Evolutionary conservation across 345 rosid genomes (phyloP).

Genomic region (Adansonia digitata): DNA sequence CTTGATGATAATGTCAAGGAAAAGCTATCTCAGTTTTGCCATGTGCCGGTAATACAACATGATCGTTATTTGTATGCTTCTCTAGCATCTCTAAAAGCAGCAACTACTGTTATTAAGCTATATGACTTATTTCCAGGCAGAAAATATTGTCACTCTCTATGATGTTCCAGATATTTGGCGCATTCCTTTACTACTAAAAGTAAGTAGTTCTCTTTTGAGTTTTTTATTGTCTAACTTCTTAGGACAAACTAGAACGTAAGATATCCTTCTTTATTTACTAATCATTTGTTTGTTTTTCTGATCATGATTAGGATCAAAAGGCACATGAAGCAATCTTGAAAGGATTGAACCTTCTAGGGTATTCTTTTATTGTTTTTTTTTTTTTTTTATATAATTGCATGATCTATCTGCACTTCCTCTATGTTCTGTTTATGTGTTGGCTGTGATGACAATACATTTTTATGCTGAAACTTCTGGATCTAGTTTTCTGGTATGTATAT

Average conservation of each 20-base stretch:
- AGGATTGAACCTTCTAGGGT: conserved; percentile 67
- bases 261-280: not conserved
- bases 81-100: not conserved
- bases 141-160: conserved; percentile 67
- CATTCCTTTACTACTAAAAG: conserved; percentile 77
- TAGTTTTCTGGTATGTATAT: conserved; percentile 3
- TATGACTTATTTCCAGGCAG: conserved; percentile 44
- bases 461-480: conserved; percentile 10
- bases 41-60: not conserved
- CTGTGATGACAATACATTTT: not conserved
- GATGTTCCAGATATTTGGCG: conserved; percentile 98
- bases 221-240: not conserved
- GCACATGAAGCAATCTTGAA: conserved; percentile 83
- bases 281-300: conserved; percentile 11
- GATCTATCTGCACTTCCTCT: not conserved
- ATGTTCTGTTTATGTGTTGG: not conserved
- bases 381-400: not conserved
- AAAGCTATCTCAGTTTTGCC: not conserved
- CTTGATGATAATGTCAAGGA: not conserved
- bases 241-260: not conserved
- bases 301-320: conserved; percentile 67
- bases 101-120: not conserved
- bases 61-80: not conserved
- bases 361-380: not conserved
- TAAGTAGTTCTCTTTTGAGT: conserved; percentile 26